Conservation (phyloP, 2,329 filamentous ascomycete genomes). For the Xylaria hypoxylon region DNA sequence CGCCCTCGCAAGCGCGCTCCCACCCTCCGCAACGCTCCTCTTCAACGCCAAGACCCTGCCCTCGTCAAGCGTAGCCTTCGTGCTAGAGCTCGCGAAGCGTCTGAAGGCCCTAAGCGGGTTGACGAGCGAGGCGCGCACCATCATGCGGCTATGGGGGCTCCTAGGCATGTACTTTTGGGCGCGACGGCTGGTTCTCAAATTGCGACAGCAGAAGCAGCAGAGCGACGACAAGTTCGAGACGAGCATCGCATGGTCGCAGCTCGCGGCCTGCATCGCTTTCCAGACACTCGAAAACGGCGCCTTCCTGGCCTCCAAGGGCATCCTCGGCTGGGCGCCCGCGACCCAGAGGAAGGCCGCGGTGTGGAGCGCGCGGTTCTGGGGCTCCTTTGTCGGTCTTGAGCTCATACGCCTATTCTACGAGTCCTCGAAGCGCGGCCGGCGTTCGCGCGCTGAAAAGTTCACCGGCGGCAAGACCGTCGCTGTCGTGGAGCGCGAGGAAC, state of each 20-base stretch:
- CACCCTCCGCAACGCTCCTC: conserved; percentile 61
- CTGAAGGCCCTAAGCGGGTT: conserved; percentile 73
- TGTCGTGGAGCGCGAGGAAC: conserved; percentile 48
- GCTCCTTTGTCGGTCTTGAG: conserved; percentile 80
- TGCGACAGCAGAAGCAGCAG: conserved; percentile 49
- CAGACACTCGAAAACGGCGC: conserved; percentile 87
- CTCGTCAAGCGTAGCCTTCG: conserved; percentile 55
- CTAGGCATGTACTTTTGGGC: conserved; percentile 79
- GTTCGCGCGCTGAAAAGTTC: conserved; percentile 53
- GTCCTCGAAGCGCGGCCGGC: conserved; percentile 53
- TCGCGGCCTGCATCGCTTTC: conserved; percentile 74
- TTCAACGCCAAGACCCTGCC: conserved; percentile 54
- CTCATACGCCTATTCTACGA: conserved; percentile 71
- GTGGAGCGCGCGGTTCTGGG: conserved; percentile 85
- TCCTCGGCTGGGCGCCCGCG: conserved; percentile 69
- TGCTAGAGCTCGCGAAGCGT: conserved; percentile 62
- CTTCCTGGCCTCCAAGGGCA: conserved; percentile 79
- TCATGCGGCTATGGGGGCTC: conserved; percentile 80
- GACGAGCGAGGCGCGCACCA: conserved; percentile 77
- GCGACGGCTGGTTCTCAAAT: conserved; percentile 59
- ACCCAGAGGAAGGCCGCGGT: conserved; percentile 71
- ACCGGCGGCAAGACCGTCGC: conserved; percentile 57
- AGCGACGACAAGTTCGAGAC: conserved; percentile 57
- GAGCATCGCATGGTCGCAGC: conserved; percentile 73
- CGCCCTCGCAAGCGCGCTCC: conserved; percentile 64